Base-by-base conservation (phyloP, 805 yeast species). In the Jamesozyma spencerorum region DNA sequence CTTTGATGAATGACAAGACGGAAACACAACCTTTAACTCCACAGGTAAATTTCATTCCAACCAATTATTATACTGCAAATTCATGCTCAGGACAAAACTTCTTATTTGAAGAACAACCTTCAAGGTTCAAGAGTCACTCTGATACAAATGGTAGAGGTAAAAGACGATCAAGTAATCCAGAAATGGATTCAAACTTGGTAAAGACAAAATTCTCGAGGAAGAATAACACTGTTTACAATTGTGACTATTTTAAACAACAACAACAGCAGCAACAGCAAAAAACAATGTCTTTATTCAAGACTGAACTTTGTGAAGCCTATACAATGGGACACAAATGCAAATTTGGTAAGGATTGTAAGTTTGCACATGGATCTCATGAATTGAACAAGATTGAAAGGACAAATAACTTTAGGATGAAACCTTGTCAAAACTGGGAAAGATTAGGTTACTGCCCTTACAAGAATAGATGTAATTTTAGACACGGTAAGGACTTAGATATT, bases 281-380 rank as follows among this genome's bases (percentile, higher is more conserved):
- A 10, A 22, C n/a, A 28, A 8, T 5, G 15, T 28, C 33, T 47
- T 70, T 86, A 31, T 86, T 85, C 73, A 86, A 86, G 64, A 86
- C 96, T 0, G 96, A 86, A 60, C 69, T 86, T 42, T 86, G 96
- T 59, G 81, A 78, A 22, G 79, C 86, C 24, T 86, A 69, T 58
- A 73, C 75, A 57, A 73, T 72, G 53, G 71, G 75, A 48, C 80
- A 81, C 15, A 55, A 62, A 37, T 86, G 96, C 58, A 94, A 94
- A 8, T 86, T 86, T 58, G 94, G 92, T 2, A 71, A 73, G 48
- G 86, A 86, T 64, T 86, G 96, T 58, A 95, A 86, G 64, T 86
- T 86, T 70, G 95, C 95, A 3, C 96, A 86, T 55, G 95, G 96
- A 14, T 69, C 71, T 30, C 65, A 70, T 40, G 95, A 86, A 59